Evolutionary conservation across 305 asterid genomes (phyloP).

Genomic region (Fraxinus albicans): DNA sequence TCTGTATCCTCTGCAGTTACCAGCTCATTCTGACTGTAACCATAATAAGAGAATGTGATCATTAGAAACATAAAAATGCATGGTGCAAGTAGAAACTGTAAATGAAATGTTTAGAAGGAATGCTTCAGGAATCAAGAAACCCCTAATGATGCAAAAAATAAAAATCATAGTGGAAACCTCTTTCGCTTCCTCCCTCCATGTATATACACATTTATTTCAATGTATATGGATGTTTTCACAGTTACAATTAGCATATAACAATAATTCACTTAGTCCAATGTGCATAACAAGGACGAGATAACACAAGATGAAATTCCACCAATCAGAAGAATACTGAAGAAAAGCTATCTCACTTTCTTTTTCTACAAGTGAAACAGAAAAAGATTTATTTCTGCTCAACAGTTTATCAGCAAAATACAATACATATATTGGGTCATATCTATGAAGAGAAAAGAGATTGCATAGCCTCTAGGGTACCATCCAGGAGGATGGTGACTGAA

Average conservation of each 20-base stretch:
- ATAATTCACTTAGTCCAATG: background rate
- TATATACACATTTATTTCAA: background rate
- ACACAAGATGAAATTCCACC: background rate
- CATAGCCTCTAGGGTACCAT: background rate
- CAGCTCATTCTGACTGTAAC: constrained; percentile 56
- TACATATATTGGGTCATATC: background rate
- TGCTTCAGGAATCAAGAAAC: background rate
- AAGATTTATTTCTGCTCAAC: background rate
- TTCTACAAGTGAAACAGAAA: background rate
- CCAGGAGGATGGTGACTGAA: background rate
- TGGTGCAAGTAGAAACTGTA: background rate
- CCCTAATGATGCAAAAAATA: background rate
- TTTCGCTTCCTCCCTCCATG: background rate
- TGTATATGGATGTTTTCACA: background rate
- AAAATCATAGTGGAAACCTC: background rate
- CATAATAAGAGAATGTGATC: constrained; percentile 17
- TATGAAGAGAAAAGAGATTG: background rate
- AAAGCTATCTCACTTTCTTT: background rate
- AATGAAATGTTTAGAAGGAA: background rate
- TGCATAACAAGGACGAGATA: background rate
- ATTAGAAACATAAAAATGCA: constrained; percentile 11
- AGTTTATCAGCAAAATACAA: background rate
- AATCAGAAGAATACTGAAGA: background rate
- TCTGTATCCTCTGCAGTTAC: constrained; percentile 49
- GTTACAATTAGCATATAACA: background rate